A percentile compares a stretch with the other conserved stretches of the same genome.
phyloP scores from a whole-genome alignment of 306 rosid species.

The Albizia julibrissin region DNA sequence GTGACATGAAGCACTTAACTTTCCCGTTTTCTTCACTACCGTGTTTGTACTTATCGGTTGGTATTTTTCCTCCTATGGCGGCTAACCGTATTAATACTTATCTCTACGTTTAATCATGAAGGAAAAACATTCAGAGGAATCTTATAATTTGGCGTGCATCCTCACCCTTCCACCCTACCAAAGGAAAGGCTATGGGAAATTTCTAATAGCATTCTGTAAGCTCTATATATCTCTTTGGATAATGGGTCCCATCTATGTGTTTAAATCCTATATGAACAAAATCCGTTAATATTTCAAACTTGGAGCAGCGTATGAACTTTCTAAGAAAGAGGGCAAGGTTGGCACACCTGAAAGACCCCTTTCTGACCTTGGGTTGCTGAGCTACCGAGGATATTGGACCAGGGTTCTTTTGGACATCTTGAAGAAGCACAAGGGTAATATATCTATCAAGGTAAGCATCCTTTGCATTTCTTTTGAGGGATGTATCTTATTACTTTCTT shows the following conservation, averaged over 20 bases:
- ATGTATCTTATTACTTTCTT: neutral
- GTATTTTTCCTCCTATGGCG: conserved; percentile 22
- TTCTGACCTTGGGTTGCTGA: conserved; percentile 91
- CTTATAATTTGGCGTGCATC: conserved; percentile 96
- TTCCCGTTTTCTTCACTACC: neutral
- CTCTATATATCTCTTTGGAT: conserved; percentile 16
- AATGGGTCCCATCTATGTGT: conserved; percentile 1
- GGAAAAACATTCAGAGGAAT: conserved; percentile 99
- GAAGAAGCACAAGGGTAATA: conserved; percentile 96
- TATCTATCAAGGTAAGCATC: conserved; percentile 81
- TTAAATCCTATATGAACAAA: conserved; percentile 4
- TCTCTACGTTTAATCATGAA: conserved; percentile 39
- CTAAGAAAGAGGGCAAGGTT: conserved; percentile 96
- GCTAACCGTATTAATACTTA: conserved; percentile 14
- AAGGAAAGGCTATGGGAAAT: conserved; percentile 99
- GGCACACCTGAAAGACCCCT: conserved; percentile 99
- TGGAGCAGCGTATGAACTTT: conserved; percentile 92
- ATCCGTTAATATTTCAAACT: conserved; percentile 32
- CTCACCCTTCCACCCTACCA: conserved; percentile 99
- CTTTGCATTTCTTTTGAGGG: neutral
- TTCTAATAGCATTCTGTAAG: conserved; percentile 98
- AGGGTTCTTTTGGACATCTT: conserved; percentile 91
- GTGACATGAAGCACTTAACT: neutral
- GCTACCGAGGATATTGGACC: conserved; percentile 99
- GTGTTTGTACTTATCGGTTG: neutral